A percentile compares a stretch with the other conserved stretches of the same genome.
These are phyloP conservation scores for Cryptococcus floricola DNA, from an alignment of 1,284 basidiomycete species.

Conservation along the genomic window DNA sequence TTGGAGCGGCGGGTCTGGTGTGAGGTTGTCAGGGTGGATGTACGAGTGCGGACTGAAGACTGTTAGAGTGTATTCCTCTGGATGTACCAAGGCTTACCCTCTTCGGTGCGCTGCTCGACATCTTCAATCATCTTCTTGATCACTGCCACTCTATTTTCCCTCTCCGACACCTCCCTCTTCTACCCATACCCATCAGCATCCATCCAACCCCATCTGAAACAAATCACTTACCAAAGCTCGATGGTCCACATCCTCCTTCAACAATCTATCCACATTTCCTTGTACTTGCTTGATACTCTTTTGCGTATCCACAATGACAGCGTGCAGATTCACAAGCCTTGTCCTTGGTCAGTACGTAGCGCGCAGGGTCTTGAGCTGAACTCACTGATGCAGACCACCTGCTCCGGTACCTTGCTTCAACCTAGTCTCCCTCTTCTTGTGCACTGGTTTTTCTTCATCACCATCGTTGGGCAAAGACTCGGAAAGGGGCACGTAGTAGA, in stretches of 20 bases:
- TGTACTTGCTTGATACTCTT: constrained; percentile 58
- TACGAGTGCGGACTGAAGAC: not conserved
- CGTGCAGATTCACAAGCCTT: constrained; percentile 67
- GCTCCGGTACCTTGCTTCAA: constrained; percentile 46
- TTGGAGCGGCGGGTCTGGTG: constrained; percentile 15
- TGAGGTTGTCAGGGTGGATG: not conserved
- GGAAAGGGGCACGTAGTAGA: constrained; percentile 25
- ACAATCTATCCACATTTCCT: constrained; percentile 55
- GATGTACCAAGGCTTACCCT: constrained; percentile 20
- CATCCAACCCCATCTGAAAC: not conserved
- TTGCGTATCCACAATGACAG: constrained; percentile 64
- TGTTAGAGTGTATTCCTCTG: not conserved
- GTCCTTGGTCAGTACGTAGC: not conserved
- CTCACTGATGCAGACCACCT: constrained; percentile 44
- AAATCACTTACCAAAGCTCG: constrained; percentile 52
- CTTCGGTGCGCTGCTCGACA: constrained; percentile 14
- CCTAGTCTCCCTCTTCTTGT: constrained; percentile 44
- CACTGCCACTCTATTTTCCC: constrained; percentile 25
- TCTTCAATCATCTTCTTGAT: constrained; percentile 9
- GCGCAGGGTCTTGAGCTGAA: not conserved
- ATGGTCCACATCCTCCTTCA: constrained; percentile 52
- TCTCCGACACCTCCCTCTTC: constrained; percentile 50
- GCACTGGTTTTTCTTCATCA: constrained; percentile 11
- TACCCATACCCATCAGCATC: constrained; percentile 14
- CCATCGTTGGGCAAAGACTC: not conserved